phyloP scores from a whole-genome alignment of 1,139 yeast species.

The Protomyces macrosporus region DNA sequence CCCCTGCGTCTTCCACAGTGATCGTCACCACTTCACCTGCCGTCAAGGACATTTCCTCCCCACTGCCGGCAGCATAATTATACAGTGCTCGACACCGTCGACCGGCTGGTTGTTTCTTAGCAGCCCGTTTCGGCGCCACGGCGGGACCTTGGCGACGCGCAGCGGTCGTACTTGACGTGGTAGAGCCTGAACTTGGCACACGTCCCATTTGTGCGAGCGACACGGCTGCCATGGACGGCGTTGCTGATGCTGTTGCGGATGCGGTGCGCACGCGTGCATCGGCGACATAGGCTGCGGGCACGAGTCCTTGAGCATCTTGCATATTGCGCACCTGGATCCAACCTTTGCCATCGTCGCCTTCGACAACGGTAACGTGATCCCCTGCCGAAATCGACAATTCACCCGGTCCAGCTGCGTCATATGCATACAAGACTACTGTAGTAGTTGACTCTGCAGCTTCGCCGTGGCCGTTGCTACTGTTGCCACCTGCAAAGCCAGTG shows the following conservation, averaged over 20 bases:
- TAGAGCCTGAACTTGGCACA: conserved; percentile 17
- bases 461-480: too few species aligned
- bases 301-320: conserved; percentile 59
- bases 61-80: conserved; percentile 76
- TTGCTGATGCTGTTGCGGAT: background rate
- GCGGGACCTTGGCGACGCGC: conserved; percentile 60
- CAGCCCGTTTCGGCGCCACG: conserved; percentile 81
- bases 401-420: conserved; percentile 67
- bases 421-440: conserved; percentile 49
- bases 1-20: conserved; percentile 69
- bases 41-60: conserved; percentile 65
- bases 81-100: conserved; percentile 69
- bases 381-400: conserved; percentile 63
- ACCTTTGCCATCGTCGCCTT: conserved; percentile 83
- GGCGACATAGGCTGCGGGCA: conserved; percentile 80
- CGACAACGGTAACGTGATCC: conserved; percentile 55
- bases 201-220: background rate
- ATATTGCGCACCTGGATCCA: conserved; percentile 62
- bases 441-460: conserved; percentile 36
- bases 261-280: conserved; percentile 35
- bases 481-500: conserved; percentile 17
- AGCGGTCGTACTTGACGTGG: conserved; percentile 30
- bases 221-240: background rate
- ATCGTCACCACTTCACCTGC: conserved; percentile 75
- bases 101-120: conserved; percentile 37